A percentile compares a stretch with the other conserved stretches of the same genome.
These are phyloP conservation scores for Bipolaris zeicola DNA, from an alignment of 2,329 filamentous ascomycete species.

Conservation along the genomic window DNA sequence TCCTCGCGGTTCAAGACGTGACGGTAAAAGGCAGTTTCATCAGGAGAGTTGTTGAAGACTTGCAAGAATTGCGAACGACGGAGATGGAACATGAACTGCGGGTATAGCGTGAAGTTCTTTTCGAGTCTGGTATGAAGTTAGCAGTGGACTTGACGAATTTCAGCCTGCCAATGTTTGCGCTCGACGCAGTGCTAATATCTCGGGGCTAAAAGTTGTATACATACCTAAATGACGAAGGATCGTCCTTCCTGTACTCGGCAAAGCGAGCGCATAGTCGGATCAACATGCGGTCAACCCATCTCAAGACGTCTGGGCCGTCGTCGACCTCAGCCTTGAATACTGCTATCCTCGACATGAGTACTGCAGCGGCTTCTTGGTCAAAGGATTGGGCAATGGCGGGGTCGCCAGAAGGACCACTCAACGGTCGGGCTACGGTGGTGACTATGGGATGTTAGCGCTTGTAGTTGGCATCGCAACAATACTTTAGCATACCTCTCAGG, in stretches of 20 bases:
- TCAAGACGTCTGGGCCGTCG: conserved; percentile 94
- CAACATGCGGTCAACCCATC: conserved; percentile 98
- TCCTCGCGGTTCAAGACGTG: conserved; percentile 98
- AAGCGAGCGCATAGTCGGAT: conserved; percentile 96
- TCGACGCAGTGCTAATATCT: not conserved
- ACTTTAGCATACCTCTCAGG: conserved; percentile 60
- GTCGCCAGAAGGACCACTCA: conserved; percentile 92
- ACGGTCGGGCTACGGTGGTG: conserved; percentile 87
- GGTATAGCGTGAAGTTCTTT: conserved; percentile 98
- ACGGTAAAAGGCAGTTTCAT: conserved; percentile 98
- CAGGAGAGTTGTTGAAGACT: conserved; percentile 98
- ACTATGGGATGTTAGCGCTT: conserved; percentile 55
- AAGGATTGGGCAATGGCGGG: conserved; percentile 96
- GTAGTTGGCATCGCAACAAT: not conserved
- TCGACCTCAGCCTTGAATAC: conserved; percentile 99
- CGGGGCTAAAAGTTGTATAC: conserved; percentile 43
- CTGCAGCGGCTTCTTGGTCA: conserved; percentile 95
- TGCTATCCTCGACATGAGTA: conserved; percentile 98
- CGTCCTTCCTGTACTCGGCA: conserved; percentile 97
- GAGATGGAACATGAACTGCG: conserved; percentile 99
- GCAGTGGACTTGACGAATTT: not conserved
- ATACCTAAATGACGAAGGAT: conserved; percentile 85
- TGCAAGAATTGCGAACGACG: conserved; percentile 96
- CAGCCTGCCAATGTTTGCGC: not conserved
- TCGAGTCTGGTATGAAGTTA: conserved; percentile 60